Base-by-base conservation (phyloP, 371 early-diverging fungal species). In the Zancudomyces culisetae region DNA sequence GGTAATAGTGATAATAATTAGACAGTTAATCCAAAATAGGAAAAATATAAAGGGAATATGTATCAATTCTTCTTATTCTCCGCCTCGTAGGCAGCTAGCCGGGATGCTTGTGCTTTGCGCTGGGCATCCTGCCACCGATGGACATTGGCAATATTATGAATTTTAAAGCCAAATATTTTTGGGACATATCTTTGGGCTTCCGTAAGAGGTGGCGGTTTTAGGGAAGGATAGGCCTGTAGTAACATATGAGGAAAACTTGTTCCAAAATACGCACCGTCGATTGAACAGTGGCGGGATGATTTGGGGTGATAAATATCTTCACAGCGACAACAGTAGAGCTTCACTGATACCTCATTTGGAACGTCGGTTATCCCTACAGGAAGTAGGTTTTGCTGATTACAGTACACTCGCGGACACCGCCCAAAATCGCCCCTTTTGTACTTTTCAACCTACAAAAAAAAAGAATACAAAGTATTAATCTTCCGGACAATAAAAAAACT, bases 181-280 rank as follows among this genome's bases (percentile, higher is more conserved):
- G 98, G 98, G 35, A 80, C 76, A 64, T 95, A 98, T 21, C 86
- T 75, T 30, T 21, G 24, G 10, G 6, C 43, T 20, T 85, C 81
- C 10, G 62, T 61, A 13, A 70, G 72, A 40, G 83, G 83, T 50
- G 55, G 58, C 1, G 93, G 94, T 51, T 83, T 64, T 41, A 83
- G 72, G 49, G 88, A 77, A 24, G 91, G 85, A 67, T 90, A 87
- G 18, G 81, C 80, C 63, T 90, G 77, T 70, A 96, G 87, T 35
- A 98, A 72, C 76, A 98, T 80, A 60, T 92, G 90, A 24, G 98
- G 89, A 70, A 98, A 93, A 28, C 97, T 88, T 23, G 88, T 88
- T 27, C 98, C 98, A 70, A 94, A 99, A 58, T 85, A 90, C 40
- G 97, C 91, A 42, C 98, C 98, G 62, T 98, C 99, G 28, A 98